A percentile compares a stretch with the other conserved stretches of the same genome.
phyloP scores from a whole-genome alignment of 2,329 filamentous ascomycete genomes.

The Aspergillus amoenus region DNA sequence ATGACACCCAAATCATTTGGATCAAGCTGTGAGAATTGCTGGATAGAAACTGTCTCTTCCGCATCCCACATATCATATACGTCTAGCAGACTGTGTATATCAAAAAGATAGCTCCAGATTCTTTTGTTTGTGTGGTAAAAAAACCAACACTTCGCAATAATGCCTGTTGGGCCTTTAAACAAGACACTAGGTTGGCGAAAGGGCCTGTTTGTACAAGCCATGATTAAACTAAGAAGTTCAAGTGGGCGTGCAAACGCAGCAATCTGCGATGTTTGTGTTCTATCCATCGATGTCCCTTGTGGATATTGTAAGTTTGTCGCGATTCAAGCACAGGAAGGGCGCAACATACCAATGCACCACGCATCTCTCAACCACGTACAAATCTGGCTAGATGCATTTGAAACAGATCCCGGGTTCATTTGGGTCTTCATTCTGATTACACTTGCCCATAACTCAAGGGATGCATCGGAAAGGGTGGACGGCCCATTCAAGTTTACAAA shows the following conservation, averaged over 20 bases:
- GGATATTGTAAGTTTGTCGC: slow-evolving; percentile 11
- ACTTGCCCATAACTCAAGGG: slow-evolving; percentile 69
- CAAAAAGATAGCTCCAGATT: slow-evolving; percentile 52
- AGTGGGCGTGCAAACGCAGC: slow-evolving; percentile 63
- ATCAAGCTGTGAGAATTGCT: slow-evolving; percentile 29
- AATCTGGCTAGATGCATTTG: slow-evolving; percentile 67
- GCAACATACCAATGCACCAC: slow-evolving; percentile 73
- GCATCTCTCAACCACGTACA: slow-evolving; percentile 78
- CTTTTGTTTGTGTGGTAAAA: slow-evolving; percentile 39
- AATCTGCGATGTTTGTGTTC: slow-evolving; percentile 64
- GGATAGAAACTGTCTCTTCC: slow-evolving; percentile 21
- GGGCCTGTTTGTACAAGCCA: slow-evolving; percentile 63
- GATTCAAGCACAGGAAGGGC: slow-evolving; percentile 10
- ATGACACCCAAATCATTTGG: slow-evolving; percentile 40
- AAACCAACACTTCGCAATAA: slow-evolving; percentile 41
- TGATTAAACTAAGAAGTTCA: slow-evolving; percentile 68
- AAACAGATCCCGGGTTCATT: slow-evolving; percentile 67
- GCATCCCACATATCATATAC: slow-evolving; percentile 26
- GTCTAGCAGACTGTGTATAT: slow-evolving; percentile 28
- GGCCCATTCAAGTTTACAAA: slow-evolving; percentile 82
- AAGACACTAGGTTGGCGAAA: slow-evolving; percentile 24
- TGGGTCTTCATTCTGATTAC: slow-evolving; percentile 66
- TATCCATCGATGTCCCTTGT: slow-evolving; percentile 59
- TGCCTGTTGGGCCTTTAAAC: slow-evolving; percentile 27
- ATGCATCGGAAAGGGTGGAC: slow-evolving; percentile 73